Conservation (phyloP, 1,284 basidiomycete genomes). For the Stygiomarasmius scandens region DNA sequence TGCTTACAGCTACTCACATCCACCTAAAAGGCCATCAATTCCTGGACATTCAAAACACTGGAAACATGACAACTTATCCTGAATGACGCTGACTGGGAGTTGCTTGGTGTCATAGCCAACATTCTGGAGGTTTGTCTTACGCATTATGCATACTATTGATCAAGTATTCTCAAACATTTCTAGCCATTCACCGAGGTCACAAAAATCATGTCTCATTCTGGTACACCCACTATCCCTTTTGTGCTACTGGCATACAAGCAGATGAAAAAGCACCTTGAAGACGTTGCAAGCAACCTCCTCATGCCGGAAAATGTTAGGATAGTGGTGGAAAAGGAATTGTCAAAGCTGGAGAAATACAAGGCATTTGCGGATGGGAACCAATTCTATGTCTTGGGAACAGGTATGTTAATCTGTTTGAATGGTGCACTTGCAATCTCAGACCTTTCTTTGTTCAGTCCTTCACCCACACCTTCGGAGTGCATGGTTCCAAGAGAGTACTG, state of each 20-base stretch:
- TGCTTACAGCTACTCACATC: not conserved
- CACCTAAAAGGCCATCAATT: conserved; percentile 5
- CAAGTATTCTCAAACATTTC: not conserved
- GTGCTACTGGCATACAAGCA: conserved; percentile 9
- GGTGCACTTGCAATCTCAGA: not conserved
- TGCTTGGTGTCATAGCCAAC: conserved; percentile 5
- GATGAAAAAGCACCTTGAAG: conserved; percentile 9
- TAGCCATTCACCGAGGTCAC: conserved; percentile 16
- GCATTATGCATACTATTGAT: not conserved
- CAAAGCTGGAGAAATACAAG: conserved; percentile 3
- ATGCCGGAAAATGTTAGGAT: not conserved
- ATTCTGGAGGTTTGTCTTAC: conserved; percentile 11
- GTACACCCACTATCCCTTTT: conserved; percentile 12
- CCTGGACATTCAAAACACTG: not conserved
- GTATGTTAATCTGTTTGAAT: not conserved
- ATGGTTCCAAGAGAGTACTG: conserved; percentile 3
- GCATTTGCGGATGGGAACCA: not conserved
- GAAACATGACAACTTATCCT: too few species aligned
- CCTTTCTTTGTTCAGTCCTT: conserved; percentile 7
- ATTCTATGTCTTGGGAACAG: conserved; percentile 7
- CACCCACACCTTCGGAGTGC: conserved; percentile 2
- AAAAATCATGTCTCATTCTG: conserved; percentile 7
- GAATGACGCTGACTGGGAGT: not conserved
- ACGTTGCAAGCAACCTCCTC: not conserved
- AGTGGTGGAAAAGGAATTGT: not conserved